phyloP scores from a whole-genome alignment of 2,329 filamentous ascomycete genomes.

The Cladorrhinum sp. region DNA sequence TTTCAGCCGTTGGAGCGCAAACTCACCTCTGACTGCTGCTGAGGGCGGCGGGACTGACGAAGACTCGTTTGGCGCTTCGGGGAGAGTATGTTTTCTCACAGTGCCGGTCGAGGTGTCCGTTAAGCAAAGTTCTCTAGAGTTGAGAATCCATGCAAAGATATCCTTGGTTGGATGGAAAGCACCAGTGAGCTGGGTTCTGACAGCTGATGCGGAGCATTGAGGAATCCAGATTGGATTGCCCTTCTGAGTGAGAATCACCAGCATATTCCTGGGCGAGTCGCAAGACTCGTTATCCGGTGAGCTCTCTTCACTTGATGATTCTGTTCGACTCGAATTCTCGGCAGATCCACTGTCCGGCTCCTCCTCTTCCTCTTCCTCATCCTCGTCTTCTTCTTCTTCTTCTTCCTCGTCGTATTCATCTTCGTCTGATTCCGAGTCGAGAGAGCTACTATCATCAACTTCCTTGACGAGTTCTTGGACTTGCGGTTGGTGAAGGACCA shows the following conservation, averaged over 20 bases:
- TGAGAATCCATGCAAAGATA: background rate
- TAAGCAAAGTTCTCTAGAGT: background rate
- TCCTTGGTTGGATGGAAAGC: background rate
- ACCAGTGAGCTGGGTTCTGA: background rate
- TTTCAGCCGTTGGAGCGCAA: background rate
- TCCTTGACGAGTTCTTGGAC: background rate
- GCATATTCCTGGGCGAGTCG: background rate
- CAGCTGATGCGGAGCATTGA: background rate
- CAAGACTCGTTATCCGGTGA: background rate
- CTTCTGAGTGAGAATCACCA: background rate
- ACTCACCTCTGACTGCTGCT: background rate
- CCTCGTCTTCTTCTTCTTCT: background rate
- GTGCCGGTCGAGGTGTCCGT: background rate
- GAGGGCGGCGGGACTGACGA: background rate
- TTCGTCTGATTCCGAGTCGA: background rate
- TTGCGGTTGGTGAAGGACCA: background rate
- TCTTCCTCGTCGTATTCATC: background rate
- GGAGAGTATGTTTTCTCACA: background rate
- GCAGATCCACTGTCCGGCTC: background rate
- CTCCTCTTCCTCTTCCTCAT: background rate
- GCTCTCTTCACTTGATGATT: background rate
- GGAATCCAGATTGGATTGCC: slow-evolving; percentile 2
- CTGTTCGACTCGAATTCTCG: background rate
- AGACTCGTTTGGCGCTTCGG: background rate
- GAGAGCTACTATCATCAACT: background rate